Conservation (phyloP, 2,329 filamentous ascomycete genomes). For the Epichloe amarillans region DNA sequence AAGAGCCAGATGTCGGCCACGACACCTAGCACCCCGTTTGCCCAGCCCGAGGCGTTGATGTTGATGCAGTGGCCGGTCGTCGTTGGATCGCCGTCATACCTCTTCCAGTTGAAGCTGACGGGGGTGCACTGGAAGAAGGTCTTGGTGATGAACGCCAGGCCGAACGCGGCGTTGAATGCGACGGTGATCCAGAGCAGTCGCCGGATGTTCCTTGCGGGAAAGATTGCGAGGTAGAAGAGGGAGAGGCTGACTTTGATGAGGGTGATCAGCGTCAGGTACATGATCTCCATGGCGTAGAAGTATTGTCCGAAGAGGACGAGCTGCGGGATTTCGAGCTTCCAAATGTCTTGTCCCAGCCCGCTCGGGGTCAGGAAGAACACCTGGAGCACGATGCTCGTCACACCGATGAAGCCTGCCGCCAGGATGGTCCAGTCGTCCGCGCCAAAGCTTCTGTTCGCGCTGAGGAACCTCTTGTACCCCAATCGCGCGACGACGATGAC, state of each 20-base stretch:
- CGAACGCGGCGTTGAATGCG: slow-evolving; percentile 21
- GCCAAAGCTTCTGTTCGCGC: slow-evolving; percentile 15
- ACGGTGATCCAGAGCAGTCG: slow-evolving; percentile 24
- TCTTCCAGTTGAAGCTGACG: slow-evolving; percentile 31
- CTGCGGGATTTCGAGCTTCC: slow-evolving; percentile 23
- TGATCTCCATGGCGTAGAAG: slow-evolving; percentile 23
- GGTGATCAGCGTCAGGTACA: slow-evolving; percentile 29
- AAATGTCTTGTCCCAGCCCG: slow-evolving; percentile 30
- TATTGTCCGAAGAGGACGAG: slow-evolving; percentile 25
- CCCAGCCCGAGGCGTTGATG: slow-evolving; percentile 30
- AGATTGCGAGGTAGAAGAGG: slow-evolving; percentile 36
- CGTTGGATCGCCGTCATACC: slow-evolving; percentile 23
- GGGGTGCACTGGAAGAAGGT: slow-evolving; percentile 32
- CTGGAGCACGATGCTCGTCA: slow-evolving; percentile 14
- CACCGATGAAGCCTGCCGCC: slow-evolving; percentile 10
- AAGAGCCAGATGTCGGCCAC: slow-evolving; percentile 32
- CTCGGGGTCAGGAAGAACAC: slow-evolving; percentile 13
- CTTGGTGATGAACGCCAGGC: slow-evolving; percentile 23
- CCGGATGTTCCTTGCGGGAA: slow-evolving; percentile 22
- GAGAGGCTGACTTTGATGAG: slow-evolving; percentile 33
- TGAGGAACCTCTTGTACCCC: slow-evolving; percentile 13
- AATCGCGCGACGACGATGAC: slow-evolving; percentile 23
- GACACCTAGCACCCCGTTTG: slow-evolving; percentile 33
- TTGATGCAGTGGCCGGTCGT: slow-evolving; percentile 30
- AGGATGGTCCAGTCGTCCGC: slow-evolving; percentile 20